A percentile compares a stretch with the other conserved stretches of the same genome.
Evolutionary conservation across 441 rosid genomes (phyloP).

Genomic region (Populus hybrid): DNA sequence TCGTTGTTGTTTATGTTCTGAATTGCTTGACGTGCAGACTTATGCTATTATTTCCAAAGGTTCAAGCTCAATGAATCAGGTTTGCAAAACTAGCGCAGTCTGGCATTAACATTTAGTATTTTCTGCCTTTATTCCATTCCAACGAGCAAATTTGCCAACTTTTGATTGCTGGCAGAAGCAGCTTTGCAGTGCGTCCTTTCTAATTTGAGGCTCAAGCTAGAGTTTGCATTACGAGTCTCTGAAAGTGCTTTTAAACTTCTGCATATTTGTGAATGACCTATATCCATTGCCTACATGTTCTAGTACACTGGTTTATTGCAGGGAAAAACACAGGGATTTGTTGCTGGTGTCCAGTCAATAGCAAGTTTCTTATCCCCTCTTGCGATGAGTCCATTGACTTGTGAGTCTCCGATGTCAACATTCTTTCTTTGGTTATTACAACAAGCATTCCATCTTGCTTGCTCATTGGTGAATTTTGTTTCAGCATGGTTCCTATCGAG

Average conservation of each 20-base stretch:
- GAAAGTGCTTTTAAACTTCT: neutral
- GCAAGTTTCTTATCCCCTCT: slow-evolving; percentile 52
- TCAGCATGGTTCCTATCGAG: slow-evolving; percentile 48
- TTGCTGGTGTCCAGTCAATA: slow-evolving; percentile 50
- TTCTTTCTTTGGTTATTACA: neutral
- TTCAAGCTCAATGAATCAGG: slow-evolving; percentile 48
- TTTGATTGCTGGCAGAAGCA: neutral
- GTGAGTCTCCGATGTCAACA: slow-evolving; percentile 25
- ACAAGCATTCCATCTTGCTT: neutral
- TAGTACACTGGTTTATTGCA: slow-evolving; percentile 6
- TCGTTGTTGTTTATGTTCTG: neutral
- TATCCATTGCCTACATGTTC: neutral
- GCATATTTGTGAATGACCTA: neutral
- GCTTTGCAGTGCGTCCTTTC: neutral
- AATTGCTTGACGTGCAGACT: slow-evolving; percentile 33
- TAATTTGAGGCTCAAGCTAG: neutral
- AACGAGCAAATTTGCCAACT: neutral
- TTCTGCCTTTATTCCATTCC: neutral
- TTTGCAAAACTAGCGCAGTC: slow-evolving; percentile 7
- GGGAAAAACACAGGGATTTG: slow-evolving; percentile 61
- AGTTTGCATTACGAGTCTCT: too few species aligned
- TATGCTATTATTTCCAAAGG: slow-evolving; percentile 54
- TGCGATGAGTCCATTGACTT: slow-evolving; percentile 54
- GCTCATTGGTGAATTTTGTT: slow-evolving; percentile 5
- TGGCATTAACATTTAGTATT: neutral